Base-by-base conservation (phyloP, 805 yeast genomes). In the Wickerhamiella dianesei region DNA sequence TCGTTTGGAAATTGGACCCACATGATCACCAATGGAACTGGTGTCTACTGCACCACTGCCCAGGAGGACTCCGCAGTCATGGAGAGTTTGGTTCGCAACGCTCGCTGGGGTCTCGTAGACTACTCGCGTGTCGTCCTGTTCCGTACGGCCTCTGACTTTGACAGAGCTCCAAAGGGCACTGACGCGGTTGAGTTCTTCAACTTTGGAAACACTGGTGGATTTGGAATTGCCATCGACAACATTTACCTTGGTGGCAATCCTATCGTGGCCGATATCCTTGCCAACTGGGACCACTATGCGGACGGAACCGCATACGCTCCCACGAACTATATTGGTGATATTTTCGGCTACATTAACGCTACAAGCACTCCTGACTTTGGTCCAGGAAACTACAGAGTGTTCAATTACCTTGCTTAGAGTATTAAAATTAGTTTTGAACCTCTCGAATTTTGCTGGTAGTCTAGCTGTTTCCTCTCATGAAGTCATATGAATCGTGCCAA, bases 31-130 rank as follows among this genome's bases (percentile, higher is more conserved):
- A 78, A 79, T 56, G 78, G 77, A 46, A 68, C 78, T 36, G 81
- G 75, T 21, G 63, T 62, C 13, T 78, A 76, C 66, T 75, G 81
- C 60, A 59, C 77, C 40, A 72, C 81, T 41, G 80, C 79, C 46
- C 82, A 77, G 61, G 84, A 79, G 61, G 84, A 79, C 58, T 74
- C 76, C 58, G 83, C 83, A 16, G 66, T 79, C 14, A 69, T 78
- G 56, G 82, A 77, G 59, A 75, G 76, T 6, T 61, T 78, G 48
- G 54, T 75, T 42, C 72, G 84, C 65, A 69, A 72, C 56, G 74
- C 73, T 50, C 65, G 64, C 49, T 67, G 65, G 53, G 80, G 79
- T 8, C 66, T 76, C 50, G 75, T 74, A 45, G 80, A 76, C 59
- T 78, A 63, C 59, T 63, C 70, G 50, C 71, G 82, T 63, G 67